Evolutionary conservation across 345 rosid species (phyloP).

Genomic region (Gossypium mustelinum): DNA sequence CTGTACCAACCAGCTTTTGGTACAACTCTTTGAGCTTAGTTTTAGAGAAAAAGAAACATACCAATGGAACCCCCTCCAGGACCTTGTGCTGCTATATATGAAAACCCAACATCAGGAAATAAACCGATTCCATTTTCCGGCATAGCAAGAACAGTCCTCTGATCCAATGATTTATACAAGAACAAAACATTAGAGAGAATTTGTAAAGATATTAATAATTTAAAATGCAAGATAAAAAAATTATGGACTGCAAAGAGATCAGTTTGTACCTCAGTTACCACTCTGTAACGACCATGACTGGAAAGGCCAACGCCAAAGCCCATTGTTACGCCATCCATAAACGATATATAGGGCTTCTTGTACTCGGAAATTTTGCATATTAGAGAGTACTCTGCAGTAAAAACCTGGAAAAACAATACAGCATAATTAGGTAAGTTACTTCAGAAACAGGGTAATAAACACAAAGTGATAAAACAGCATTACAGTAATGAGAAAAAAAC

Average conservation of each 20-base stretch:
- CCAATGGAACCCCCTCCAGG: constrained; percentile 97
- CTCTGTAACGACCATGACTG: constrained; percentile 86
- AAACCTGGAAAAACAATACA: constrained; percentile 46
- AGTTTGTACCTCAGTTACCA: constrained; percentile 71
- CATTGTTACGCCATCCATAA: constrained; percentile 97
- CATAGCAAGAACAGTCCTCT: constrained; percentile 88
- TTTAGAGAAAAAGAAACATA: constrained; percentile 27
- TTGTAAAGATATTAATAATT: not conserved
- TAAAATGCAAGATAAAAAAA: not conserved
- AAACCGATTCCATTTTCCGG: constrained; percentile 97
- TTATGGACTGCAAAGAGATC: constrained; percentile 5
- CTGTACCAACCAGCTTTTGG: not conserved
- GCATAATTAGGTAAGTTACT: constrained; percentile 9
- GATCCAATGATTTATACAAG: constrained; percentile 14
- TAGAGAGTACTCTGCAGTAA: constrained; percentile 76
- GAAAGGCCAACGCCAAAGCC: constrained; percentile 94
- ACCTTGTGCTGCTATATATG: constrained; percentile 77
- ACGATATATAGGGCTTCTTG: constrained; percentile 76
- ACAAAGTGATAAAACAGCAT: not conserved
- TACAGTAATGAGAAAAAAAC: constrained; percentile 11
- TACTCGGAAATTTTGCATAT: constrained; percentile 86
- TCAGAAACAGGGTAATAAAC: constrained; percentile 9
- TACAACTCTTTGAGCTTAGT: constrained; percentile 1
- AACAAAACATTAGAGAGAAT: constrained; percentile 14
- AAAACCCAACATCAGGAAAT: constrained; percentile 97